Evolutionary conservation across 1,284 basidiomycete genomes (phyloP), one percentile per base, ranked within the genome.

Genomic region (Tremellales sp.): DNA sequence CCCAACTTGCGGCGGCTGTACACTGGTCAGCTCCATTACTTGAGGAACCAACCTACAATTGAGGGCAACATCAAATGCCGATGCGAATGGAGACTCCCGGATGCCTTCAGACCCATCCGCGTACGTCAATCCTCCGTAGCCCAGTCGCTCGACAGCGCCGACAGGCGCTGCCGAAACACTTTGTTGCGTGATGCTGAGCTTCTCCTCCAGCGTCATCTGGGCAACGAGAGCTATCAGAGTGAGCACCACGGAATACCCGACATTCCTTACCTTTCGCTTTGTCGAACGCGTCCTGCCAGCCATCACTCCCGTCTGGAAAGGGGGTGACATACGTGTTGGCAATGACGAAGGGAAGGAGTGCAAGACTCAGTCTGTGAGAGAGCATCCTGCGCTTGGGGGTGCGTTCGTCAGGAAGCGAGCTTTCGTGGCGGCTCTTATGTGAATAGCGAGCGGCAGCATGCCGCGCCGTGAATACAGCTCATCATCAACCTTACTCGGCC

Each of bases 181-280:
- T 25, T 54, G 53, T 45, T 54, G 53, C 13, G 53, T 54, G 37
- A 51, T 49, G 40, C 51, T 60, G 29, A 60, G 53, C 47, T 60
- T 60, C 36, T 60, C 58, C 35, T 55, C 48, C 23, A 49, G 31
- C 5, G 58, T 55, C 55, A 60, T 60, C 29, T 57, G 52, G 10
- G 44, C 42, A 31, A 60, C 55, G 35, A 54, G 36, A 26, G 35
- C 55, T 49, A 17, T 13, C n/a, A n/a, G 17, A 33, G 40, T 29
- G 6, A 17, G 4, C 2, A 13, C 5, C 43, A 27, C 6, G 11
- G 5, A n/a, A 13, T 27, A 4, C n/a, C n/a, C n/a, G n/a, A n/a
- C n/a, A n/a, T n/a, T 29, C 39, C 52, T 15, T 23, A 54, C 52
- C 42, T 27, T 50, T 50, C 6, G 52, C 52, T 40, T 45, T 45